Evolutionary conservation across 129 eudicot genomes (phyloP).

Genomic region (Saposhnikovia divaricata): DNA sequence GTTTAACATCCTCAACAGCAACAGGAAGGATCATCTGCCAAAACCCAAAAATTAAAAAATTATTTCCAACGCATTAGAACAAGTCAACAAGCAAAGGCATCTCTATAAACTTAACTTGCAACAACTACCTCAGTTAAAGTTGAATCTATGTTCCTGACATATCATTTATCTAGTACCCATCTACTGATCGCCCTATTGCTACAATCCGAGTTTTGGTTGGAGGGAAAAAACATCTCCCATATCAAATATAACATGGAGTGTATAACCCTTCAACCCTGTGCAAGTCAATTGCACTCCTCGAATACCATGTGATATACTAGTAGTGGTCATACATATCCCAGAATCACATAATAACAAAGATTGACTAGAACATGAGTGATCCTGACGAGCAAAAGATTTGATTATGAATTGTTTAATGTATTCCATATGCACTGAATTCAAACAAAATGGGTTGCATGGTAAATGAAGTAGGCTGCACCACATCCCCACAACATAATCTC

Average conservation of each 20-base stretch:
- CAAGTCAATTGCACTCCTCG: not conserved
- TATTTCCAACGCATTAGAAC: not conserved
- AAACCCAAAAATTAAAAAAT: slow-evolving; percentile 8
- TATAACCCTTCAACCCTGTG: not conserved
- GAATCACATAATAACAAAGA: not conserved
- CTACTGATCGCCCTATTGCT: not conserved
- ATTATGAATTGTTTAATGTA: not conserved
- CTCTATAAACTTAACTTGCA: not conserved
- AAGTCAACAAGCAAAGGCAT: not conserved
- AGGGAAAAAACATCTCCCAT: not conserved
- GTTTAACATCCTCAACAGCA: slow-evolving; percentile 96
- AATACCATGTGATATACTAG: not conserved
- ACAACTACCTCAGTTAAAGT: not conserved
- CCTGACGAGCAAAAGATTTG: not conserved
- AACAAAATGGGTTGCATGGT: not conserved
- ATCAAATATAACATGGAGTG: not conserved
- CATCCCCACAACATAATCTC: not conserved
- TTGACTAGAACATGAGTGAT: not conserved
- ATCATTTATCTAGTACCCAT: not conserved
- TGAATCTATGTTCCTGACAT: not conserved
- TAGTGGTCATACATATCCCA: not conserved
- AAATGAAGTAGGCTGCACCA: not conserved
- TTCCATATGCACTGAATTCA: not conserved
- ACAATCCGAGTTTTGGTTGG: not conserved
- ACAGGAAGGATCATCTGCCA: slow-evolving; percentile 89